Conservation (phyloP, 2,329 filamentous ascomycete genomes). For the Colletotrichum sansevieriae region DNA sequence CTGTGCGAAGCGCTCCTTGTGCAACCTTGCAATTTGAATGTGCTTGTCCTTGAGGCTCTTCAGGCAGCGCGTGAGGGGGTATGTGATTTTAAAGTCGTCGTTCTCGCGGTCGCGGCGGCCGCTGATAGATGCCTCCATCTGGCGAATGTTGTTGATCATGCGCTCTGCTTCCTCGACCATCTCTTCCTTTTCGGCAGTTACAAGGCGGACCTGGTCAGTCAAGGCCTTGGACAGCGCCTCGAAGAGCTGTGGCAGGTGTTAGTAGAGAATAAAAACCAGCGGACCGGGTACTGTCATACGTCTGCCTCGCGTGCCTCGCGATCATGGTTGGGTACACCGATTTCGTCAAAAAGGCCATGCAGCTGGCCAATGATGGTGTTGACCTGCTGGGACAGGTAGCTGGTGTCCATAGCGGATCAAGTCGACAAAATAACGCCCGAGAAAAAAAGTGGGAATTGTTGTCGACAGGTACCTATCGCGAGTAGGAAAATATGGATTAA, state of each 20-base stretch:
- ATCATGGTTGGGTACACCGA: constrained; percentile 94
- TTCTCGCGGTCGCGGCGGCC: constrained; percentile 77
- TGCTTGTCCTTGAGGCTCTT: constrained; percentile 88
- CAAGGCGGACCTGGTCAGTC: constrained; percentile 87
- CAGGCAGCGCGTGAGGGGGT: constrained; percentile 85
- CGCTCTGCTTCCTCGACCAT: constrained; percentile 91
- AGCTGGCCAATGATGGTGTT: constrained; percentile 93
- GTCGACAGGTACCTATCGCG: background rate
- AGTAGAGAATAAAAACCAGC: background rate
- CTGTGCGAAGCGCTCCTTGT: constrained; percentile 94
- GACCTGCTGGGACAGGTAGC: constrained; percentile 94
- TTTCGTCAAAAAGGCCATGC: constrained; percentile 96
- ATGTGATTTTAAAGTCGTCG: constrained; percentile 82
- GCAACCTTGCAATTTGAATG: constrained; percentile 80
- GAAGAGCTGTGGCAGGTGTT: constrained; percentile 75
- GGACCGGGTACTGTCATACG: constrained; percentile 63
- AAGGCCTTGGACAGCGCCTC: constrained; percentile 91
- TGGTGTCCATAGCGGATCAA: constrained; percentile 80
- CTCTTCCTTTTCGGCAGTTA: constrained; percentile 89
- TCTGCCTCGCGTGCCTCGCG: constrained; percentile 90
- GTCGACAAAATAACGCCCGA: background rate
- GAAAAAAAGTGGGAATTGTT: background rate
- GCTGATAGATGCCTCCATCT: constrained; percentile 93
- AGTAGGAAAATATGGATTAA: constrained; percentile 2
- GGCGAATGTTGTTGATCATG: constrained; percentile 86